Evolutionary conservation across 2,329 filamentous ascomycete species (phyloP), one percentile per base, ranked within the genome.

Genomic region (Zasmidium citrigriseum): DNA sequence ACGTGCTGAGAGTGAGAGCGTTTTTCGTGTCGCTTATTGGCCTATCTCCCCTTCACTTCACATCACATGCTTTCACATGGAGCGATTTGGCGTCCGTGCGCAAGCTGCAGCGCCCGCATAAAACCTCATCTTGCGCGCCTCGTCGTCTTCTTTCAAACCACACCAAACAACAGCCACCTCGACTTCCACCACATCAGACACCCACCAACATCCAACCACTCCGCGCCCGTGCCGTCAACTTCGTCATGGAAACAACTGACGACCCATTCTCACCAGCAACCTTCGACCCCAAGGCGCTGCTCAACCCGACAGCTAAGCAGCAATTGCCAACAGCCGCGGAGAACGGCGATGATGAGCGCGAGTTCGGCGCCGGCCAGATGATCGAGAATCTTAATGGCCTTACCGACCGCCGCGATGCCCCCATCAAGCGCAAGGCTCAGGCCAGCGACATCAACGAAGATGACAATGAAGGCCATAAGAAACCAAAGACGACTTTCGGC

Each of bases 321-420:
- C 64, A 58, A 25, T 41, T 21, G 51, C 24, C 29, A 61, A 44
- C 24, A 44, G 44, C 48, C 38, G 59, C 34, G 4, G 12, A 41
- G 18, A 24, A 50, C 46, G 46, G 24, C 9, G 24, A 22, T 14
- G 29, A 44, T 12, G 46, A 55, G 24, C 48, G 55, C 18, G 51
- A 53, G 7, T 21, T 55, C 16, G 83, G 84, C 23, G 81, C 85
- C 64, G 80, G 82, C 10, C 76, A 77, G 55, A 85, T 92, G 77
- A 85, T 96, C 47, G 90, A 96, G 73, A 83, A 86, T 27, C 80
- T 92, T 71, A 90, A 93, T 71, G 87, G 88, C 64, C 84, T 96
- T 14, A 83, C 90, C 64, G 82, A 88, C 52, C 88, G 92, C 23
- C 78, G 61, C 24, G 62, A 79, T 67, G 80, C 72, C 69, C 85